These are phyloP conservation scores for Tricharina praecox DNA, from an alignment of 495 filamentous ascomycete species.

Conservation along the genomic window DNA sequence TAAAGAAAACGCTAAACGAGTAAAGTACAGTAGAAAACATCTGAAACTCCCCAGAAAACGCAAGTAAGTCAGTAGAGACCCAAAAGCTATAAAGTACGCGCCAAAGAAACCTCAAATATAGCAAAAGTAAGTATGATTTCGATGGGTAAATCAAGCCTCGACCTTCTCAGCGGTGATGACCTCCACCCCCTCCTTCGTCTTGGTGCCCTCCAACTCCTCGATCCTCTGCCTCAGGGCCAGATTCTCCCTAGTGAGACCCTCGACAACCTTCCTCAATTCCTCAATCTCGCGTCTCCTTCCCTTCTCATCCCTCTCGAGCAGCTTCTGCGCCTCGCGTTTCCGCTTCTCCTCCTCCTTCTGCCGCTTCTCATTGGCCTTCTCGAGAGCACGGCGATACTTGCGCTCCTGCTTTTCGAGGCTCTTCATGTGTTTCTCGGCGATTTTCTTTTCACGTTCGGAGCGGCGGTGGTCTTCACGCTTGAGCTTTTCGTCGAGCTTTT, in stretches of 20 bases:
- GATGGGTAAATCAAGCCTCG: not conserved
- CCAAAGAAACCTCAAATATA: too few relatives aligned
- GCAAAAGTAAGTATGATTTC: too few relatives aligned
- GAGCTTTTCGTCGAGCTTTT: slow-evolving; percentile 54
- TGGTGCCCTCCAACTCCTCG: slow-evolving; percentile 40
- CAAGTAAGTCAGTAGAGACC: too few relatives aligned
- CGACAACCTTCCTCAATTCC: slow-evolving; percentile 38
- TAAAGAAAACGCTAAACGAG: too few relatives aligned
- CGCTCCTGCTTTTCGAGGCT: slow-evolving; percentile 47
- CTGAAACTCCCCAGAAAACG: too few relatives aligned
- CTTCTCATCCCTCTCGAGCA: slow-evolving; percentile 25
- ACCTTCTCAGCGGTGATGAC: not conserved
- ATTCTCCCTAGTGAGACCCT: slow-evolving; percentile 40
- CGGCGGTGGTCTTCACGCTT: slow-evolving; percentile 31
- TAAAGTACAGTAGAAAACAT: too few relatives aligned
- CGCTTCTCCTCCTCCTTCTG: slow-evolving; percentile 40
- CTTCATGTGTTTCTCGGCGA: slow-evolving; percentile 46
- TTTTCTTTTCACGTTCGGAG: slow-evolving; percentile 37
- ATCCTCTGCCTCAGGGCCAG: slow-evolving; percentile 45
- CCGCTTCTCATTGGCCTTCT: slow-evolving; percentile 42
- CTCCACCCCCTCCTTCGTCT: slow-evolving; percentile 40
- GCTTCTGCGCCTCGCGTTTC: slow-evolving; percentile 6
- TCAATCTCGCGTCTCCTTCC: slow-evolving; percentile 36
- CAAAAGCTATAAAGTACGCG: too few relatives aligned
- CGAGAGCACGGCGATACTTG: slow-evolving; percentile 42